Percentiles rank a stretch among this genome's conserved stretches.
phyloP scores from a whole-genome alignment of 768 basidiomycete species.

The Bullera alba region DNA sequence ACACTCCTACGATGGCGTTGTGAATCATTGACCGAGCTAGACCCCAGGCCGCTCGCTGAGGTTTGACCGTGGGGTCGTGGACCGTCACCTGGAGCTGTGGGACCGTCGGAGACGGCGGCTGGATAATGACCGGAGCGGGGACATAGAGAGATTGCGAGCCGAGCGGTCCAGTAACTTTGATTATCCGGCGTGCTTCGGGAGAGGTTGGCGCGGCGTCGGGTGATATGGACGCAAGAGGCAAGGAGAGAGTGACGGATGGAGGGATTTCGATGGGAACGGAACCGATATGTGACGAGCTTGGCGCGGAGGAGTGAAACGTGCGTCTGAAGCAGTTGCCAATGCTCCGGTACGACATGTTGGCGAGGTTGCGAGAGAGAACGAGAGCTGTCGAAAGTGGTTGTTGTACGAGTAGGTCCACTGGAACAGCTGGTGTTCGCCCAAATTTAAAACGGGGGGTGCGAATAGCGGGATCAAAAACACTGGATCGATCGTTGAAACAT shows the following conservation, averaged over 20 bases:
- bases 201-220: conserved; percentile 11
- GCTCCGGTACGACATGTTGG: too few species aligned
- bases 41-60: conserved; percentile 91
- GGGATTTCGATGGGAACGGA: conserved; percentile 55
- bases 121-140: conserved; percentile 50
- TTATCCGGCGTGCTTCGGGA: conserved; percentile 32
- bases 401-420: too few species aligned
- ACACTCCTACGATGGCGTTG: conserved; percentile 86
- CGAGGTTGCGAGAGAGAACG: too few species aligned
- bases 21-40: conserved; percentile 79
- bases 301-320: conserved; percentile 23
- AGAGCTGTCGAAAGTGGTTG: too few species aligned
- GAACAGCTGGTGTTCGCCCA: too few species aligned
- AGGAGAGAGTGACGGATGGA: conserved; percentile 49
- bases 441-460: too few species aligned
- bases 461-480: too few species aligned
- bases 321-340: neutral
- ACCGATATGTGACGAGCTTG: conserved; percentile 50
- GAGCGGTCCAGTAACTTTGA: conserved; percentile 58
- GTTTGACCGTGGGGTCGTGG: conserved; percentile 57
- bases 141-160: conserved; percentile 53
- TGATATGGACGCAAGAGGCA: conserved; percentile 28
- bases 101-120: conserved; percentile 10
- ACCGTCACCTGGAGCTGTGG: conserved; percentile 29
- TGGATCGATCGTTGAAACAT: too few species aligned